Evolutionary conservation across 768 basidiomycete genomes (phyloP).

Genomic region (Erythrobasidium yunnanense): DNA sequence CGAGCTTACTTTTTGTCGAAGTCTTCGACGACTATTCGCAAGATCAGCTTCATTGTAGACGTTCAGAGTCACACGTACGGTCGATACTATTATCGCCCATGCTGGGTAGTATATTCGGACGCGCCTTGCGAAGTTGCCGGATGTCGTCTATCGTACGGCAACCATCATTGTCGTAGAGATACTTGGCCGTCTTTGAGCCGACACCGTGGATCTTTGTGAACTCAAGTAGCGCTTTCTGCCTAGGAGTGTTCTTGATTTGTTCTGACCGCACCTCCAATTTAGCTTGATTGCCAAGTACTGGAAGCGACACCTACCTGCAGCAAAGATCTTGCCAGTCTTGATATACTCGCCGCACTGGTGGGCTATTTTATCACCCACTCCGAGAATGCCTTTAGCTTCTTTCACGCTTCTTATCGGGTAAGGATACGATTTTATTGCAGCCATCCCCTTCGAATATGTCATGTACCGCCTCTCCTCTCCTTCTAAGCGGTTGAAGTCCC

Average conservation of each 20-base stretch:
- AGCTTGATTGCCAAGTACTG: background rate
- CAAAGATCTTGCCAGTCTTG: constrained; percentile 48
- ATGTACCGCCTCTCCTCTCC: constrained; percentile 50
- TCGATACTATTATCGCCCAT: constrained; percentile 43
- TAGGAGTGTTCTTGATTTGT: constrained; percentile 45
- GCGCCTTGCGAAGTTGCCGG: constrained; percentile 42
- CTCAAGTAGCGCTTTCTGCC: constrained; percentile 51
- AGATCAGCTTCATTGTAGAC: background rate
- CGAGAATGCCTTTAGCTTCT: constrained; percentile 37
- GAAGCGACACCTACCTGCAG: constrained; percentile 50
- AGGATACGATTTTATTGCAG: constrained; percentile 42
- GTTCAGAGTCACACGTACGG: background rate
- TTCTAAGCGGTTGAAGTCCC: constrained; percentile 7
- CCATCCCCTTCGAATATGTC: constrained; percentile 61
- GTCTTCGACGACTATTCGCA: constrained; percentile 32
- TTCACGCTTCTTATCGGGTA: constrained; percentile 38
- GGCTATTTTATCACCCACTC: constrained; percentile 44
- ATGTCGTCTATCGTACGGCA: constrained; percentile 61
- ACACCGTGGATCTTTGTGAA: constrained; percentile 64
- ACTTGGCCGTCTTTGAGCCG: constrained; percentile 58
- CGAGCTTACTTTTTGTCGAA: constrained; percentile 39
- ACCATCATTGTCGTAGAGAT: constrained; percentile 53
- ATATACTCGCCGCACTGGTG: constrained; percentile 57
- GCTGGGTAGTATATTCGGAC: constrained; percentile 51
- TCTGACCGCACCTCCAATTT: background rate